These are phyloP conservation scores for Peniophora sp. DNA, from an alignment of 1,284 basidiomycete genomes.

Conservation along the genomic window DNA sequence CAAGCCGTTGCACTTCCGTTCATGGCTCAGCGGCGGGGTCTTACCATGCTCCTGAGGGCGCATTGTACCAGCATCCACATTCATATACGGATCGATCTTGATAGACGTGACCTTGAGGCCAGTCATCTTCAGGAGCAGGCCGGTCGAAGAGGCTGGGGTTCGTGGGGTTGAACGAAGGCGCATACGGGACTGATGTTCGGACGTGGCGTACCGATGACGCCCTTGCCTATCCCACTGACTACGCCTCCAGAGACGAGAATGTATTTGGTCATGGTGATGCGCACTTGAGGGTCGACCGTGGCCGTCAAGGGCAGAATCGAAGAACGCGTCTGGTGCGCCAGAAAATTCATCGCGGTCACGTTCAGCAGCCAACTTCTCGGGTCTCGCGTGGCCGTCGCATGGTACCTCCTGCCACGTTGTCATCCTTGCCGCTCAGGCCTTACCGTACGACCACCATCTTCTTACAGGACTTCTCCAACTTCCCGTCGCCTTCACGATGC, in stretches of 20 bases:
- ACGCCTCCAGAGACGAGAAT: conserved; percentile 90
- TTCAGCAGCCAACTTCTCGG: background rate
- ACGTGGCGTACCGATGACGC: conserved; percentile 74
- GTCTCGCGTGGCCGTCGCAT: no score
- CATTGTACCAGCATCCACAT: conserved; percentile 99
- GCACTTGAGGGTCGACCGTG: background rate
- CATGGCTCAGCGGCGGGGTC: conserved; percentile 14
- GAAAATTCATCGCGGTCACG: background rate
- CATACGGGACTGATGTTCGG: conserved; percentile 8
- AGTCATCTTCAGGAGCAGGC: conserved; percentile 90
- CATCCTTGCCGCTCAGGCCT: no score
- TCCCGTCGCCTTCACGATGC: no score
- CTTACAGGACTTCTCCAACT: no score
- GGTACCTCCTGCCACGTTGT: no score
- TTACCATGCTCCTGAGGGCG: conserved; percentile 95
- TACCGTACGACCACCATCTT: no score
- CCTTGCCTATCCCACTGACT: conserved; percentile 91
- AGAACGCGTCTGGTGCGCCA: background rate
- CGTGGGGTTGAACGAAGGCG: conserved; percentile 15
- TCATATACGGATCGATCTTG: conserved; percentile 99
- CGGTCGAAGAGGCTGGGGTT: conserved; percentile 85
- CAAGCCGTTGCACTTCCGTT: conserved; percentile 1
- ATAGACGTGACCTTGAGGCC: conserved; percentile 97
- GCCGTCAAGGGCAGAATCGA: background rate
- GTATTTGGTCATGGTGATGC: conserved; percentile 75